Base-by-base conservation (phyloP, 1,284 basidiomycete species). In the Megacollybia platyphylla region DNA sequence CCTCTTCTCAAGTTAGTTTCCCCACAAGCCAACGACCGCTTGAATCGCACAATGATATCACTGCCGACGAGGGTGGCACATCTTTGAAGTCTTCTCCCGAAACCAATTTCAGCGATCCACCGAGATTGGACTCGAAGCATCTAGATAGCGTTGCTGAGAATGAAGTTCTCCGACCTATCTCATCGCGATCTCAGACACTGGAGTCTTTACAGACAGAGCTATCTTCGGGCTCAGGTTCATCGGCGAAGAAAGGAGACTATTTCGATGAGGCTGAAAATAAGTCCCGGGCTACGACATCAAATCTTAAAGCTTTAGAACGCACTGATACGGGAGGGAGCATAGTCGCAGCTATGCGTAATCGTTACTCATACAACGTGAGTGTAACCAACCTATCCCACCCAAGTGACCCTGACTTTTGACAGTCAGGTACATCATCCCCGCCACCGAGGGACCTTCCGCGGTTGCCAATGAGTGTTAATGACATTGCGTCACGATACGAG, bases 321-420 rank as follows among this genome's bases (percentile, higher is more conserved):
- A 62, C 59, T 18, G 28, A 42, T 35, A 35, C 40, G 18, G 31
- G 35, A 10, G 65, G 69, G 10, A 78, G 73, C 50, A 59, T 79
- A 24, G 81, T 87, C 31, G 79, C 83, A 37, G 73, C 74, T 0
- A 73, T 87, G 64, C 68, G 79, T 29, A 73, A 71, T 51, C 70
- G 70, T 44, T 86, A 81, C 52, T 67, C 70, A 20, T 67, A 62
- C 39, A 62, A 57, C 39, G 75, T 63, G 13, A 32, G 15, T 26
- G 29, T 46, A 39, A 7, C 41, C 17, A 15, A 15, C 15, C 15
- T 15, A 7, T 28, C 13, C 47, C 43, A 15, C 10, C 39, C 15
- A 27, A 26, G 20, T 20, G 40, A 13, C 24, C n/a, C 40, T 9
- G 15, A 31, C 36, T 41, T 37, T 36, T 39, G 46, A 36, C 47